Percentiles rank a stretch among this genome's conserved stretches.
These are phyloP conservation scores for Cystobasidium slooffiae DNA, from an alignment of 1,284 basidiomycete genomes.

Conservation along the genomic window DNA sequence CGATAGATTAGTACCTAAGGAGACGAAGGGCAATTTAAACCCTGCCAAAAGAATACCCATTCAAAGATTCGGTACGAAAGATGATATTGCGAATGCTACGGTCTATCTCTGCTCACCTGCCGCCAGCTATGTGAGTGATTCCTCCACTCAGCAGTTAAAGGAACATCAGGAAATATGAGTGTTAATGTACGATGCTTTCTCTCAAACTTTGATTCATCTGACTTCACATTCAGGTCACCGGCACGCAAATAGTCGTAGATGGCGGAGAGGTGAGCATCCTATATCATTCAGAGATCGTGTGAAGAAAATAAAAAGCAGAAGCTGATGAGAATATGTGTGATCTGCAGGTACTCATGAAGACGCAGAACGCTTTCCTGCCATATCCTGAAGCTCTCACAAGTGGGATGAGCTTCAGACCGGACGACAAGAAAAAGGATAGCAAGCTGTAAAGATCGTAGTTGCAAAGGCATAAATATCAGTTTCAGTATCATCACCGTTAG, in stretches of 20 bases:
- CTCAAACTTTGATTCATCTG: background rate
- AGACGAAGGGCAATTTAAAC: constrained; percentile 46
- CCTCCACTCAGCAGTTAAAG: no score
- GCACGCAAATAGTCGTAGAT: constrained; percentile 50
- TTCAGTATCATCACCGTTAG: no score
- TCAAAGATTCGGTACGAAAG: constrained; percentile 69
- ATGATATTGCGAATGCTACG: constrained; percentile 78
- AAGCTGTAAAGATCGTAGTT: constrained; percentile 11
- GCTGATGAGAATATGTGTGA: background rate
- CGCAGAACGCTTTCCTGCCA: constrained; percentile 32
- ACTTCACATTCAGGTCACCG: constrained; percentile 44
- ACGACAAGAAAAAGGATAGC: constrained; percentile 1
- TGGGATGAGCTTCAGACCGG: constrained; percentile 34
- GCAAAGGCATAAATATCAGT: background rate
- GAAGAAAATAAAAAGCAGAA: background rate
- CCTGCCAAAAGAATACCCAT: constrained; percentile 60
- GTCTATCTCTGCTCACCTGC: constrained; percentile 89
- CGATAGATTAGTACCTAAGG: constrained; percentile 67
- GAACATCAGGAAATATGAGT: no score
- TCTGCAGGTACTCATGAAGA: constrained; percentile 29
- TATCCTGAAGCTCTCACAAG: constrained; percentile 35
- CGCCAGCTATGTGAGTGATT: constrained; percentile 63
- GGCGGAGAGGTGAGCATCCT: constrained; percentile 45
- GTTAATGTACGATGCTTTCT: no score
- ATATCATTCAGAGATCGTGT: background rate